Conservation (phyloP, 2,329 filamentous ascomycete genomes). For the Fusarium guadeloupense region DNA sequence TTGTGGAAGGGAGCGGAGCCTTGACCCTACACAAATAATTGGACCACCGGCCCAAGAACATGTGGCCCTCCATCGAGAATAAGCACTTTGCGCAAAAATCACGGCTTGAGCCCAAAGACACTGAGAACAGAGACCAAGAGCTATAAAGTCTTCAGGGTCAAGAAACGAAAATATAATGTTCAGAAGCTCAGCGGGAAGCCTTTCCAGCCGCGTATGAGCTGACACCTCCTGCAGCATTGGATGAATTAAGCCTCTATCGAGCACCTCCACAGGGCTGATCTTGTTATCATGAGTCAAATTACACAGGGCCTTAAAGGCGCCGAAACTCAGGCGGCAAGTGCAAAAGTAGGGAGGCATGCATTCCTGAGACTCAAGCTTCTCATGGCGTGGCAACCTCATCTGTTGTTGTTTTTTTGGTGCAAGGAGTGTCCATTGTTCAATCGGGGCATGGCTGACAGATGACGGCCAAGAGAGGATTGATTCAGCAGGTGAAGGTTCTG, state of each 20-base stretch:
- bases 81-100: not conserved
- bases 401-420: not conserved
- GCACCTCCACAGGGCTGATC: not conserved
- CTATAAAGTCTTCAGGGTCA: not conserved
- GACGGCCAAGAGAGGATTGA: too few species aligned
- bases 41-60: slow-evolving; percentile 22
- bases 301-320: slow-evolving; percentile 10
- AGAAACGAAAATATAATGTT: not conserved
- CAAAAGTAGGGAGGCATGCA: not conserved
- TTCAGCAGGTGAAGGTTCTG: too few species aligned
- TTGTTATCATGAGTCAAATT: not conserved
- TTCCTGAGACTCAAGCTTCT: not conserved
- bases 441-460: too few species aligned
- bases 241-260: rapidly evolving
- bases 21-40: not conserved
- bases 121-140: slow-evolving; percentile 9
- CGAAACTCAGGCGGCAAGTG: not conserved
- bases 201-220: not conserved
- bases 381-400: not conserved
- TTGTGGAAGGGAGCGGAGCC: not conserved
- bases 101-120: slow-evolving; percentile 1
- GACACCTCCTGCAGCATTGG: not conserved
- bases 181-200: slow-evolving; percentile 2
- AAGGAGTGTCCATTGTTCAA: slow-evolving; percentile 6
- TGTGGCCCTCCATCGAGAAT: not conserved